These are phyloP conservation scores for Hanseniaspora osmophila DNA, from an alignment of 805 yeast genomes.

Conservation along the genomic window DNA sequence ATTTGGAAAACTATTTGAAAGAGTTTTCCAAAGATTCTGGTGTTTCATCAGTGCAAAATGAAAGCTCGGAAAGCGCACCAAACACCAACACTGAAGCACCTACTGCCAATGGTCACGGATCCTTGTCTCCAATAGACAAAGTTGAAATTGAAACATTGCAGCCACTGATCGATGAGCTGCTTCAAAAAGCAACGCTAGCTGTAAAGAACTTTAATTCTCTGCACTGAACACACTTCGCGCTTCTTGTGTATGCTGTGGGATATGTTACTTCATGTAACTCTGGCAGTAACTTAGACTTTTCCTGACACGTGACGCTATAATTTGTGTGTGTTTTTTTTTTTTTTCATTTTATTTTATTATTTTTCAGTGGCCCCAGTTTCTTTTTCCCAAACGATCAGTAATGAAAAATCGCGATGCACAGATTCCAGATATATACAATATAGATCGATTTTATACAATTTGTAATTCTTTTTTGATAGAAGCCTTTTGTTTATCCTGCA, in stretches of 20 bases:
- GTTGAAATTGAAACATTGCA: background rate
- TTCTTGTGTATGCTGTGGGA: no score
- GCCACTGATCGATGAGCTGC: background rate
- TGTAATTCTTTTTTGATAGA: no score
- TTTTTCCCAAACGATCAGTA: background rate
- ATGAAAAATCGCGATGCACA: no score
- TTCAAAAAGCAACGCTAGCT: background rate
- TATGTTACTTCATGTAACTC: no score
- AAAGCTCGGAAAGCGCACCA: background rate
- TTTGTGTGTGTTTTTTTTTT: no score
- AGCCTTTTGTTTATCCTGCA: no score
- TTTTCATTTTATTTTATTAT: no score
- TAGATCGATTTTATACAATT: no score
- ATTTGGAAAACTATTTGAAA: constrained; percentile 28
- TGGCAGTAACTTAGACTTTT: no score
- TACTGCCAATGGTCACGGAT: background rate
- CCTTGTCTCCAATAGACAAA: background rate
- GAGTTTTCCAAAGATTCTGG: constrained; percentile 11
- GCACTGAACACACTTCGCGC: background rate
- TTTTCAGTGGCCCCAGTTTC: background rate
- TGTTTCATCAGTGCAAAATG: background rate
- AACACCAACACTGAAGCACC: background rate
- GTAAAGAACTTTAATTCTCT: background rate
- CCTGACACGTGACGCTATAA: no score
- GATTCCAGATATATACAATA: no score